Evolutionary conservation across 805 yeast species (phyloP).

Genomic region (Candida boidinii): DNA sequence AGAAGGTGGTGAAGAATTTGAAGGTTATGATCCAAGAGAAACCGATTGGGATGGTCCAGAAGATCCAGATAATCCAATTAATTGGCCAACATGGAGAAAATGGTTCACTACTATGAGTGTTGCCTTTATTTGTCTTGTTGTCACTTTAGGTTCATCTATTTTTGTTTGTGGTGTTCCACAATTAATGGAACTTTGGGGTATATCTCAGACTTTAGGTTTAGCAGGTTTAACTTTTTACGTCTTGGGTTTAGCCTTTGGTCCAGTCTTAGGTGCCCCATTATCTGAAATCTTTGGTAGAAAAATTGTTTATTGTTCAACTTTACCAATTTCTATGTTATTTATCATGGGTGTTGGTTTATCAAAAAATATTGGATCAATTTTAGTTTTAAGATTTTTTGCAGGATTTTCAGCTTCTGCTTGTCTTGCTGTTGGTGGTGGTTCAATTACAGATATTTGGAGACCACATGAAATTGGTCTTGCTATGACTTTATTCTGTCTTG

Average conservation of each 20-base stretch:
- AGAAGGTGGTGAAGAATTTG: conserved; percentile 18
- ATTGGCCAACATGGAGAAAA: conserved; percentile 57
- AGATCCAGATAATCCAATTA: conserved; percentile 58
- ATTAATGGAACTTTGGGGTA: conserved; percentile 36
- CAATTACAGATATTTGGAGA: conserved; percentile 70
- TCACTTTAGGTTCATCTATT: conserved; percentile 68
- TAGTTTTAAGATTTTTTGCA: conserved; percentile 64
- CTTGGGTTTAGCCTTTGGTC: conserved; percentile 65
- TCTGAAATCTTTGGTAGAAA: conserved; percentile 65
- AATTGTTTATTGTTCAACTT: conserved; percentile 46
- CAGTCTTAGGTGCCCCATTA: conserved; percentile 63
- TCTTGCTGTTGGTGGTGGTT: conserved; percentile 78
- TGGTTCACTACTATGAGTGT: conserved; percentile 61
- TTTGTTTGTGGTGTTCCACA: conserved; percentile 59
- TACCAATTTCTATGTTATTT: conserved; percentile 62
- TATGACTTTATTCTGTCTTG: conserved; percentile 69
- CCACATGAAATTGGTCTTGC: conserved; percentile 60
- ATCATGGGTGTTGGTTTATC: conserved; percentile 69
- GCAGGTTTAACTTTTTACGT: conserved; percentile 65
- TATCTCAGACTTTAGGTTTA: conserved; percentile 51
- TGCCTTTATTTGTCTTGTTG: conserved; percentile 57
- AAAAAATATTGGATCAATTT: conserved; percentile 46
- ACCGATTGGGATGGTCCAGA: conserved; percentile 55
- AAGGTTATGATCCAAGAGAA: conserved; percentile 28
- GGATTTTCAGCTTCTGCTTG: conserved; percentile 79